phyloP scores from a whole-genome alignment of 805 yeast genomes.

The Spencermartinsiella europaea region DNA sequence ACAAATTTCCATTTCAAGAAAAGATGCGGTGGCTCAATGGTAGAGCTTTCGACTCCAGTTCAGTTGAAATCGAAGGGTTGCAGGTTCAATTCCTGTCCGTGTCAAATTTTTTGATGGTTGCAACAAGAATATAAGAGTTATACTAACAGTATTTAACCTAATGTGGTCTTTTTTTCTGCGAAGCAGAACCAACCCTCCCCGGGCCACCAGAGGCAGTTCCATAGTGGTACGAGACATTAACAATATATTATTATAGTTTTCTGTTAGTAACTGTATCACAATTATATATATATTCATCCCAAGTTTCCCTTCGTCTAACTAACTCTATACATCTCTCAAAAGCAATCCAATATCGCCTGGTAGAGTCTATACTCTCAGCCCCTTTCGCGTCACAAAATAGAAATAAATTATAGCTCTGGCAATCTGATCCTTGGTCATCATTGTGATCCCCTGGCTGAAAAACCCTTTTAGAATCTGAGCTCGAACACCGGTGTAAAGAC shows the following conservation, averaged over 20 bases:
- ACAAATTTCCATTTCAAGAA: background rate
- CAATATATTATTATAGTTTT: too few relatives aligned
- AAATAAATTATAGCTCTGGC: constrained; percentile 22
- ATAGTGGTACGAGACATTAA: too few relatives aligned
- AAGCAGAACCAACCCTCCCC: too few relatives aligned
- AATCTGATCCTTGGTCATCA: constrained; percentile 36
- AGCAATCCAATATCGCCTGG: too few relatives aligned
- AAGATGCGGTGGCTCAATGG: constrained; percentile 67
- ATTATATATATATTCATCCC: too few relatives aligned
- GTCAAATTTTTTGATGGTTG: constrained; percentile 50
- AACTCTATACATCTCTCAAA: too few relatives aligned
- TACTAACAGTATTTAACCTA: too few relatives aligned
- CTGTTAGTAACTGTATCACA: too few relatives aligned
- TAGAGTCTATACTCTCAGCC: background rate
- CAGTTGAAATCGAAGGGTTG: constrained; percentile 68
- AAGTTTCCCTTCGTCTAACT: too few relatives aligned
- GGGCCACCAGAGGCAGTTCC: too few relatives aligned
- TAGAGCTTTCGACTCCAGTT: constrained; percentile 70
- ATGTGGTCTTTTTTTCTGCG: too few relatives aligned
- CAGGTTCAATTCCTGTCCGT: constrained; percentile 87
- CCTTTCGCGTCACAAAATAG: constrained; percentile 14
- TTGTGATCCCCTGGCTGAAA: constrained; percentile 32
- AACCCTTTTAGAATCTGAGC: constrained; percentile 32
- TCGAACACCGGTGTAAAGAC: constrained; percentile 65
- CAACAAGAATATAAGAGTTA: too few relatives aligned